Base-by-base conservation (phyloP, 805 yeast species). In the Ogataea naganishii region DNA sequence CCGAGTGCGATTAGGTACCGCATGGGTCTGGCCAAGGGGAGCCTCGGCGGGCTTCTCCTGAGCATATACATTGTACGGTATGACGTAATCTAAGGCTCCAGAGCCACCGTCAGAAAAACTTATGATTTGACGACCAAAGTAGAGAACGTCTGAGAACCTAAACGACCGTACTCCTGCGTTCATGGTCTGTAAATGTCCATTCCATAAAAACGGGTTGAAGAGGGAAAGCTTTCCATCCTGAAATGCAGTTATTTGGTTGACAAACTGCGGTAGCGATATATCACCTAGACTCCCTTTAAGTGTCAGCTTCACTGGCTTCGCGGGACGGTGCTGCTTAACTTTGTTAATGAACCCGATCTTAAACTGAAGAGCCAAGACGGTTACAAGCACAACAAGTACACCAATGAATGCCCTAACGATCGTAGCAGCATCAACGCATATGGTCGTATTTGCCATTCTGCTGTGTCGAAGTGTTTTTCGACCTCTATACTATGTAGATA, bases 181-280 rank as follows among this genome's bases (percentile, higher is more conserved):
- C 49, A 80, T 47, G 2, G 95, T 85, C 53, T 88, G 96, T 17
- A 83, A 54, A 33, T 79, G 68, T 15, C 95, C 95, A 36, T 75
- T 75, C 51, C 73, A 72, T 18, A 80, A 51, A 3, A 69, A 53
- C 6, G 92, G 92, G 37, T 73, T 69, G 48, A 79, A 58, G 51
- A 71, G 56, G 41, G 78, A 66, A 41, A 62, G 63, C 23, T 73
- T 49, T 6, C 66, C 65, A 27, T 69, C 46, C 21, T 51, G 48
- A 34, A 77, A 62, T 7, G 58, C 71, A 1, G 77, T 29, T 8
- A 37, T 28, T 15, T 30, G 10, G 19, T 44, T 23, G 11, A 51
- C 44, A 20, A 53, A 35, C 4, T 44, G 46, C 6, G 36, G 30
- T 14, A 52, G 24, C n/a, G 44, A 36, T n/a, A 37, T 23, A 6